phyloP scores from a whole-genome alignment of 108 stramenopile species.

The Skeletonema tropicum region DNA sequence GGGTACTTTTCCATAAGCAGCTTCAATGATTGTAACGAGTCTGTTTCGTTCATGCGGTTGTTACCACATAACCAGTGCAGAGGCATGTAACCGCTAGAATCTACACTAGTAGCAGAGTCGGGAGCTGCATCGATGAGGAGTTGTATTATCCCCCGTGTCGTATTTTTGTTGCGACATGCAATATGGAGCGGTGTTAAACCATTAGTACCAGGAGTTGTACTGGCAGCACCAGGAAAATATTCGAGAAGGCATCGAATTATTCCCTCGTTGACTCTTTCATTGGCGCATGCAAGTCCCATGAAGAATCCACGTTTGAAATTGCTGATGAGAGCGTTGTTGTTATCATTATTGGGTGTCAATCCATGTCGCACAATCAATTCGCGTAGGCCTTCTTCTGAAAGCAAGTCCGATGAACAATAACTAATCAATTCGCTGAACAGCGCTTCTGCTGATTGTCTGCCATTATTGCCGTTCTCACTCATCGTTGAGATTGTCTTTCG shows the following conservation, averaged over 20 bases:
- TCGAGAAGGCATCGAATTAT: constrained; percentile 16
- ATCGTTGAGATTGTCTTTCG: too few species aligned
- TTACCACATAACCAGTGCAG: not conserved
- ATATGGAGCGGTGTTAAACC: not conserved
- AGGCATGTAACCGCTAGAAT: not conserved
- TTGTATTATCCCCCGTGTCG: not conserved
- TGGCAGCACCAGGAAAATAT: not conserved
- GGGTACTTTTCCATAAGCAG: not conserved
- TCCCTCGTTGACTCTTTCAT: not conserved
- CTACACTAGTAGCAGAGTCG: too few species aligned
- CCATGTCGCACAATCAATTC: not conserved
- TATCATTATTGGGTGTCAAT: not conserved
- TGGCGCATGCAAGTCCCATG: not conserved
- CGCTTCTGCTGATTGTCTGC: too few species aligned
- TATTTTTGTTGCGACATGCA: not conserved
- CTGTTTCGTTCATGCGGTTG: not conserved
- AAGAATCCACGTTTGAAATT: constrained; percentile 1
- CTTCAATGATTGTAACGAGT: not conserved
- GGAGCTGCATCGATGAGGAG: too few species aligned
- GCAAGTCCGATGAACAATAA: not conserved
- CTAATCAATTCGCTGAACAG: too few species aligned
- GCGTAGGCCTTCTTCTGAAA: not conserved
- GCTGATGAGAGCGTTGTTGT: not conserved
- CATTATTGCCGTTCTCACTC: too few species aligned
- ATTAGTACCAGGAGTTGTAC: not conserved